These are phyloP conservation scores for Tulasnella sp. DNA, from an alignment of 768 basidiomycete genomes.

Conservation along the genomic window DNA sequence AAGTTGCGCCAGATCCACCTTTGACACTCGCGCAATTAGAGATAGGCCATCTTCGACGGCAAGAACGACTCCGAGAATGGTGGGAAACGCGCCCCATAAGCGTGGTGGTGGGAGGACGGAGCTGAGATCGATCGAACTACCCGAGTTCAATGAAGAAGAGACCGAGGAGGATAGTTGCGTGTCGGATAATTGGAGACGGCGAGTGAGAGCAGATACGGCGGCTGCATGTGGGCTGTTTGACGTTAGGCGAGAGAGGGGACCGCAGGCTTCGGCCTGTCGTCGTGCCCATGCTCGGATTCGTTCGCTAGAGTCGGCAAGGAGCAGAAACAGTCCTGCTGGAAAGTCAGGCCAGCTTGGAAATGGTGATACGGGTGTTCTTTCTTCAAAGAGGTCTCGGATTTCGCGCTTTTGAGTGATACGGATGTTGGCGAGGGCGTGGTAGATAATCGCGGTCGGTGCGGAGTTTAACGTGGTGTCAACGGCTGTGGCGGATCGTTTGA, in stretches of 20 bases:
- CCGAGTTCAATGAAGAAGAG: neutral
- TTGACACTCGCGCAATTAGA: neutral
- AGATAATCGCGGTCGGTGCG: conserved; percentile 40
- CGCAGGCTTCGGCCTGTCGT: conserved; percentile 18
- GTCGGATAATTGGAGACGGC: neutral
- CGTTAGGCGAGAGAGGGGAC: neutral
- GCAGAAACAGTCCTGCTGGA: conserved; percentile 48
- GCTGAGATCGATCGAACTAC: neutral
- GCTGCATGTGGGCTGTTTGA: neutral
- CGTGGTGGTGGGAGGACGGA: neutral
- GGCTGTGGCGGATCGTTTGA: neutral
- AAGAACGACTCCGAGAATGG: neutral
- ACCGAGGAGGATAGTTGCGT: neutral
- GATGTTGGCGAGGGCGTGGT: conserved; percentile 54
- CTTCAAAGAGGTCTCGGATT: conserved; percentile 34
- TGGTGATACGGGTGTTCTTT: conserved; percentile 27
- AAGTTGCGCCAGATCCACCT: conserved; percentile 18
- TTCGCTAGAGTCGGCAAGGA: conserved; percentile 34
- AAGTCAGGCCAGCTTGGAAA: conserved; percentile 45
- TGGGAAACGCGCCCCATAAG: neutral
- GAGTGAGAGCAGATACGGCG: neutral
- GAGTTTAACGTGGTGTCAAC: neutral
- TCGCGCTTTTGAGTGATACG: conserved; percentile 40
- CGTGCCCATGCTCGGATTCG: conserved; percentile 49
- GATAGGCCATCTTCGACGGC: neutral